These are phyloP conservation scores for Alternaria sp. DNA, from an alignment of 2,329 filamentous ascomycete species.

Conservation along the genomic window DNA sequence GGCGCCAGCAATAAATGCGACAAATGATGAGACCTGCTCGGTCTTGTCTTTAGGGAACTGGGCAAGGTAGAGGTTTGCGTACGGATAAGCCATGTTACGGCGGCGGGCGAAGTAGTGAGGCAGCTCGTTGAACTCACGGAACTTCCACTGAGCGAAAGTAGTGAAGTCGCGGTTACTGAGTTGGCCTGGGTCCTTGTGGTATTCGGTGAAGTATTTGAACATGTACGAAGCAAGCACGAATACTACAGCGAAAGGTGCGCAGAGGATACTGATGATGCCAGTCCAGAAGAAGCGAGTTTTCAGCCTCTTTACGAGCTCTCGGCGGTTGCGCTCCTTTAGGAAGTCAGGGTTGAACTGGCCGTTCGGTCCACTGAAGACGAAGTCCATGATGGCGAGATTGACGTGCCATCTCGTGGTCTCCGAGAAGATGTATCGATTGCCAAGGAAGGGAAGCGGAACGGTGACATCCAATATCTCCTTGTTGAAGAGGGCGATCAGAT, in stretches of 20 bases:
- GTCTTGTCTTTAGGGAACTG: slow-evolving; percentile 97
- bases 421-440: slow-evolving; percentile 82
- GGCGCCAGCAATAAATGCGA: slow-evolving; percentile 87
- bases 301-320: slow-evolving; percentile 77
- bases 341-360: slow-evolving; percentile 88
- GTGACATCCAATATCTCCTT: slow-evolving; percentile 92
- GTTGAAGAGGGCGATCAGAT: slow-evolving; percentile 95
- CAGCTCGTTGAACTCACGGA: slow-evolving; percentile 96
- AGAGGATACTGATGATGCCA: slow-evolving; percentile 83
- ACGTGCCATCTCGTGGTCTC: slow-evolving; percentile 91
- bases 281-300: slow-evolving; percentile 80
- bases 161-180: slow-evolving; percentile 91
- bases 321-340: slow-evolving; percentile 80
- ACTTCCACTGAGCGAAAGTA: slow-evolving; percentile 95
- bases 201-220: slow-evolving; percentile 96
- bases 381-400: slow-evolving; percentile 87
- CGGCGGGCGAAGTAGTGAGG: slow-evolving; percentile 90
- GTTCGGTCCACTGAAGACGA: slow-evolving; percentile 82
- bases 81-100: slow-evolving; percentile 92
- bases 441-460: slow-evolving; percentile 82
- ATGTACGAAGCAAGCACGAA: slow-evolving; percentile 90
- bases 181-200: slow-evolving; percentile 89
- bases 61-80: slow-evolving; percentile 88
- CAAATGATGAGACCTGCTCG: slow-evolving; percentile 80
- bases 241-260: slow-evolving; percentile 84